Evolutionary conservation across 345 rosid species (phyloP), one percentile per base, ranked within the genome.

Genomic region (rapeseed (Brassica napus)): DNA sequence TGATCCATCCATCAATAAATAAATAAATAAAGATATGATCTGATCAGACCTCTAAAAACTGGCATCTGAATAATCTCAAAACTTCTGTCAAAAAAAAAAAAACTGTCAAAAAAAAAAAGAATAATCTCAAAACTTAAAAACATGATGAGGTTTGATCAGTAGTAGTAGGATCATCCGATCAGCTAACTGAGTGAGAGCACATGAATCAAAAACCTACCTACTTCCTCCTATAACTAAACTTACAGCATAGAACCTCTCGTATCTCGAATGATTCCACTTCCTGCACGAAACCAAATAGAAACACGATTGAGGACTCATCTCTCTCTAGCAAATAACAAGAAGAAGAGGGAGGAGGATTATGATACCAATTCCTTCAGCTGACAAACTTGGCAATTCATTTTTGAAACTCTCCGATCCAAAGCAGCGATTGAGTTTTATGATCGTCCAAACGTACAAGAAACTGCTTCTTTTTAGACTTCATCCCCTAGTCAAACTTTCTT

Each of bases 311-410:
- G 30, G 64, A 63, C 83, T 39, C 61, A 55, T 58, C 12, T 39
- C 2, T 2, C 3, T 9, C 31, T 9, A 69, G 21, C 65, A 60
- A 65, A 57, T 54, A 75, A 30, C n/a, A 16, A 39, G 61, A 3
- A 12, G 16, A 14, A 26, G 47, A 77, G 58, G 61, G 16, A 74
- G 18, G 65, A 59, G 32, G 65, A 55, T 59, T 11, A 0, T 77
- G 0, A 73, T 85, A 94, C 98, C 90, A 93, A 87, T 85, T 95
- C 99, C 79, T 90, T 95, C 54, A 94, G 97, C 32, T 89, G 91
- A 79, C 97, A 94, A 76, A 91, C 95, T 86, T 94, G 97, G 83
- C 94, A 89, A 84, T 90, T 94, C 97, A 94, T 94, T 92, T 11
- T 76, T 65, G 54, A 14, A 39, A 9, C 47, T 39, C 12, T 39